Conservation (phyloP, 768 basidiomycete genomes). For the Lepiota venenata region DNA sequence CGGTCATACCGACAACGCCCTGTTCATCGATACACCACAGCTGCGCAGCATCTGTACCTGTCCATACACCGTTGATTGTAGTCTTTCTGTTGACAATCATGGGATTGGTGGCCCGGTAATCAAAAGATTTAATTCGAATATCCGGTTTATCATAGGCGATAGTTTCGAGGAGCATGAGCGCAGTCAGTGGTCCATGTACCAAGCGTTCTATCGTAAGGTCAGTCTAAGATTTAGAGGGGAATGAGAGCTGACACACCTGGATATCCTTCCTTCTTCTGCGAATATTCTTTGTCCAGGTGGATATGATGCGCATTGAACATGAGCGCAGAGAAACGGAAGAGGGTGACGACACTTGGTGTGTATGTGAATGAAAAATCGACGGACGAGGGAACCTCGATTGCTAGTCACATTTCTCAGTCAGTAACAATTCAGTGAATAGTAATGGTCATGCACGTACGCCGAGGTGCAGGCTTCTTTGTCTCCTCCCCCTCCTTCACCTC, state of each 20-base stretch:
- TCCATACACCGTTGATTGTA: conserved; percentile 45
- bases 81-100: conserved; percentile 49
- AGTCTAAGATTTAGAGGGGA: not conserved
- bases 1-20: conserved; percentile 69
- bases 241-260: conserved; percentile 42
- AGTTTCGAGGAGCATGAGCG: conserved; percentile 72
- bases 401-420: conserved; percentile 25
- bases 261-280: conserved; percentile 66
- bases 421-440: not conserved
- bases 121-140: conserved; percentile 46
- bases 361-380: conserved; percentile 63
- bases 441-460: not conserved
- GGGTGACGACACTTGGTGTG: conserved; percentile 62
- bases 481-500: conserved; percentile 17
- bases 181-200: conserved; percentile 84
- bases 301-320: conserved; percentile 86
- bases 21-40: conserved; percentile 59
- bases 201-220: conserved; percentile 52
- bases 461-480: conserved; percentile 10
- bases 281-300: conserved; percentile 77
- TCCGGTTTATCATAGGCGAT: conserved; percentile 47
- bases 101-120: conserved; percentile 69
- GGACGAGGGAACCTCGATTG: conserved; percentile 44
- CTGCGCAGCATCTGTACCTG: conserved; percentile 33
- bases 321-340: conserved; percentile 85